A percentile compares a stretch with the other conserved stretches of the same genome.
Evolutionary conservation across 192 early-diverging fungal genomes (phyloP).

Genomic region (Fimicolochytrium jonesii): DNA sequence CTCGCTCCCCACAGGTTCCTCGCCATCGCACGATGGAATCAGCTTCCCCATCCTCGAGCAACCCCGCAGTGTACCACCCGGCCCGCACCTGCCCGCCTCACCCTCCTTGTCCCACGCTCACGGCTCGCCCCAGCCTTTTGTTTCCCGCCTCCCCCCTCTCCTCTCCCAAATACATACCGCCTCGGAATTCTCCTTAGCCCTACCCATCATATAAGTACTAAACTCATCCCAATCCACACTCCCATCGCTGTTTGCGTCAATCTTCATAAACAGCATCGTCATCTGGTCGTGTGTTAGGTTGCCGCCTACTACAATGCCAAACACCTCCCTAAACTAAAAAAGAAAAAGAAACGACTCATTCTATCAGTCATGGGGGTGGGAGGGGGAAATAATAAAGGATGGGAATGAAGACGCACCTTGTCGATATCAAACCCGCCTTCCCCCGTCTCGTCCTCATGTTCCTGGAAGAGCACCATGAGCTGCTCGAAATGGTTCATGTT

Average conservation of each 20-base stretch:
- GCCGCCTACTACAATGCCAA: constrained; percentile 55
- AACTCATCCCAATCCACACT: constrained; percentile 65
- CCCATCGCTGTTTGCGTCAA: constrained; percentile 64
- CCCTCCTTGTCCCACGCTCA: too few relatives aligned
- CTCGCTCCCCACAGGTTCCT: too few relatives aligned
- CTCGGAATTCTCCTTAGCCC: constrained; percentile 42
- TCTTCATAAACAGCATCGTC: constrained; percentile 70
- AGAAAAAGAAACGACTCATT: too few relatives aligned
- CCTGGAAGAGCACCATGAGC: constrained; percentile 51
- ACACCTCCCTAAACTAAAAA: constrained; percentile 58
- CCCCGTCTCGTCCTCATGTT: constrained; percentile 56
- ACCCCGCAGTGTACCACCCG: too few relatives aligned
- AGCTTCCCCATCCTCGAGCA: too few relatives aligned
- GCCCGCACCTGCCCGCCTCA: too few relatives aligned
- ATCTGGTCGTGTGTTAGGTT: constrained; percentile 57
- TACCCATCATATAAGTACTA: constrained; percentile 62
- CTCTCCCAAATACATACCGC: background rate
- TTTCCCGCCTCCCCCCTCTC: too few relatives aligned
- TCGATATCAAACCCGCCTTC: constrained; percentile 54
- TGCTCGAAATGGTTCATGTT: constrained; percentile 65
- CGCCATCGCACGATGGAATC: too few relatives aligned
- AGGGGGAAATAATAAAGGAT: background rate
- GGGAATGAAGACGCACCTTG: constrained; percentile 34
- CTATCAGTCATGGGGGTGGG: too few relatives aligned
- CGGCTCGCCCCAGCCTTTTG: too few relatives aligned